Evolutionary conservation across 2,329 filamentous ascomycete species (phyloP).

Genomic region (Fusarium sororula): DNA sequence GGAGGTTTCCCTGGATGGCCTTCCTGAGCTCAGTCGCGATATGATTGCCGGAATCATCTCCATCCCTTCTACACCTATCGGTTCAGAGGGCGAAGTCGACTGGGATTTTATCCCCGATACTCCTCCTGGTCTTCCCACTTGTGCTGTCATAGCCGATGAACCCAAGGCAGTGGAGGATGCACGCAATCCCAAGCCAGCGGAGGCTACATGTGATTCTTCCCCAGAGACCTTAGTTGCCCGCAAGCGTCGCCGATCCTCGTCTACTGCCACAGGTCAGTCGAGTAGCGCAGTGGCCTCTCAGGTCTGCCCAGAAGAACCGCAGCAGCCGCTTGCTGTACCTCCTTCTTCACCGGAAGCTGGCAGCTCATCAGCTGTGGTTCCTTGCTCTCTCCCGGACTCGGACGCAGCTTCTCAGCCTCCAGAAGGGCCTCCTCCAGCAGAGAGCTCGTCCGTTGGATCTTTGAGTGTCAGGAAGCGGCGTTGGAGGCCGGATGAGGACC

Average conservation of each 20-base stretch:
- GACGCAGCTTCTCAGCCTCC: neutral
- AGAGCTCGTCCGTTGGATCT: neutral
- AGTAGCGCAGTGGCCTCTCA: neutral
- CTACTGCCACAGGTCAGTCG: neutral
- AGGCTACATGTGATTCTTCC: rapidly evolving
- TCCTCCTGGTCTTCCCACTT: neutral
- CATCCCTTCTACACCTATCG: neutral
- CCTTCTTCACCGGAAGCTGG: neutral
- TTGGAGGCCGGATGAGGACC: neutral
- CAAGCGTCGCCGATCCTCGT: neutral
- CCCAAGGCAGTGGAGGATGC: too few species aligned
- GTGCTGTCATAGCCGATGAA: neutral
- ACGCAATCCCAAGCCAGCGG: neutral
- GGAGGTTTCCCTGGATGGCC: neutral
- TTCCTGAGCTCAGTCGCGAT: neutral
- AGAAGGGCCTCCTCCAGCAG: neutral
- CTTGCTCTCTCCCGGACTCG: neutral
- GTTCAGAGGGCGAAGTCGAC: neutral
- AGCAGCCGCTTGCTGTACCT: neutral
- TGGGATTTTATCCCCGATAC: neutral
- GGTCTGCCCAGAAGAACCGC: neutral
- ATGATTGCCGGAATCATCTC: neutral
- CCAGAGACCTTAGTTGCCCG: neutral
- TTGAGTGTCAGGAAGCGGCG: neutral
- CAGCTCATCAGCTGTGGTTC: neutral